Percentiles rank a stretch among this genome's conserved stretches.
Evolutionary conservation across 2,329 filamentous ascomycete species (phyloP).

Genomic region (Aspergillus caelatus): DNA sequence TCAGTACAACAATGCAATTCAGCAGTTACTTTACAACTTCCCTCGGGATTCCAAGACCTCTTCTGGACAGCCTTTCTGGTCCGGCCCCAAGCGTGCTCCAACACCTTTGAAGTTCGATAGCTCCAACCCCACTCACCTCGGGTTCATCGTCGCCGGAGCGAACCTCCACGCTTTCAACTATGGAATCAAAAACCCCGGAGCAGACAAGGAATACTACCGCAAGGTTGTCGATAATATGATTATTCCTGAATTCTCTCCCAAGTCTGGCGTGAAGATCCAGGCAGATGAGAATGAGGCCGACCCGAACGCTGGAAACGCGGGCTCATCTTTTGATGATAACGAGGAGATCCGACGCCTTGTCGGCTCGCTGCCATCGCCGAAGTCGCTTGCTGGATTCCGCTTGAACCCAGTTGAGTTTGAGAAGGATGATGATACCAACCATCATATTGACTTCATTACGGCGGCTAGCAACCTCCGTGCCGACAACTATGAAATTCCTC

Average conservation of each 20-base stretch:
- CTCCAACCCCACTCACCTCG: slow-evolving; percentile 81
- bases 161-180: slow-evolving; percentile 98
- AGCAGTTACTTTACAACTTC: slow-evolving; percentile 95
- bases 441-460: slow-evolving; percentile 99
- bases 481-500: slow-evolving; percentile 95
- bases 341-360: slow-evolving; percentile 75
- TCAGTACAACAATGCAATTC: slow-evolving; percentile 95
- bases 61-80: slow-evolving; percentile 92
- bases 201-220: slow-evolving; percentile 71
- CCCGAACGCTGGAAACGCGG: slow-evolving; percentile 69
- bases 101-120: slow-evolving; percentile 87
- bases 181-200: slow-evolving; percentile 82
- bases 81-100: slow-evolving; percentile 93
- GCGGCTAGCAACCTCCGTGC: slow-evolving; percentile 94
- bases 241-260: slow-evolving; percentile 90
- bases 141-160: slow-evolving; percentile 83
- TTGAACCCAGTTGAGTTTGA: slow-evolving; percentile 93
- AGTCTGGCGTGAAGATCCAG: slow-evolving; percentile 92
- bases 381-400: slow-evolving; percentile 82
- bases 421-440: slow-evolving; percentile 97
- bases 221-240: slow-evolving; percentile 90
- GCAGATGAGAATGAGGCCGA: slow-evolving; percentile 94
- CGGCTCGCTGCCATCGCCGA: slow-evolving; percentile 73
- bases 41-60: slow-evolving; percentile 91
- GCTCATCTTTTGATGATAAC: slow-evolving; percentile 66